Evolutionary conservation across 2,329 filamentous ascomycete species (phyloP).

Genomic region (Shiraia sp.): DNA sequence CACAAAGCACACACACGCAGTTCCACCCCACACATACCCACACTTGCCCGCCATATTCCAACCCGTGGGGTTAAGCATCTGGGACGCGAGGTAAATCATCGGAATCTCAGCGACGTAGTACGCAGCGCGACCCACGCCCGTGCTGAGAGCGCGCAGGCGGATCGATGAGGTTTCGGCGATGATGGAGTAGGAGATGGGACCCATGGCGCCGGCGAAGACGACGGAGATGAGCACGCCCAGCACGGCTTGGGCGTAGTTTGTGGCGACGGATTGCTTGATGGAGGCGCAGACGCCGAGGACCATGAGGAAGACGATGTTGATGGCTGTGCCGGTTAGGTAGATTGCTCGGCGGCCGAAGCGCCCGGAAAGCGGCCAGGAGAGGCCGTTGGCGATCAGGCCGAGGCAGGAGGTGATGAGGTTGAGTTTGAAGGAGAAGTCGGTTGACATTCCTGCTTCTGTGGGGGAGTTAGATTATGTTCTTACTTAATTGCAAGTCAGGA

Average conservation of each 20-base stretch:
- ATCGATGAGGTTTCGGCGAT: conserved; percentile 68
- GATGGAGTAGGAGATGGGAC: conserved; percentile 68
- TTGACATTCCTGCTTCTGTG: conserved; percentile 62
- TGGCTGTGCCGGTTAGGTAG: conserved; percentile 62
- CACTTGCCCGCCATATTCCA: conserved; percentile 44
- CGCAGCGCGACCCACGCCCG: conserved; percentile 63
- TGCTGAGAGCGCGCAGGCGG: conserved; percentile 65
- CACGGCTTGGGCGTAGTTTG: conserved; percentile 61
- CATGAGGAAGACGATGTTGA: conserved; percentile 59
- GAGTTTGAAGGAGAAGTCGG: conserved; percentile 62
- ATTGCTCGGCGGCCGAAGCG: conserved; percentile 66
- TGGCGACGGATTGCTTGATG: conserved; percentile 44
- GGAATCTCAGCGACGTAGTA: conserved; percentile 69
- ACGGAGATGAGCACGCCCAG: conserved; percentile 68
- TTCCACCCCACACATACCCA: conserved; percentile 38
- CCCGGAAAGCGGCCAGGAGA: conserved; percentile 68
- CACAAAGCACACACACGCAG: conserved; percentile 58
- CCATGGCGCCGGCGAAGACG: conserved; percentile 64
- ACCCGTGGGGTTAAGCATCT: conserved; percentile 54
- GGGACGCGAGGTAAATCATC: conserved; percentile 64
- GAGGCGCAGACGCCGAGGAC: conserved; percentile 63
- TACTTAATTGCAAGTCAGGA: conserved; percentile 22
- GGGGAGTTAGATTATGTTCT: conserved; percentile 9
- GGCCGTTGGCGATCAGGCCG: conserved; percentile 63
- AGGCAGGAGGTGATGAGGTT: conserved; percentile 68